Evolutionary conservation across 2,329 filamentous ascomycete genomes (phyloP), one percentile per base, ranked within the genome.

Genomic region (Lizonia empirigonia): DNA sequence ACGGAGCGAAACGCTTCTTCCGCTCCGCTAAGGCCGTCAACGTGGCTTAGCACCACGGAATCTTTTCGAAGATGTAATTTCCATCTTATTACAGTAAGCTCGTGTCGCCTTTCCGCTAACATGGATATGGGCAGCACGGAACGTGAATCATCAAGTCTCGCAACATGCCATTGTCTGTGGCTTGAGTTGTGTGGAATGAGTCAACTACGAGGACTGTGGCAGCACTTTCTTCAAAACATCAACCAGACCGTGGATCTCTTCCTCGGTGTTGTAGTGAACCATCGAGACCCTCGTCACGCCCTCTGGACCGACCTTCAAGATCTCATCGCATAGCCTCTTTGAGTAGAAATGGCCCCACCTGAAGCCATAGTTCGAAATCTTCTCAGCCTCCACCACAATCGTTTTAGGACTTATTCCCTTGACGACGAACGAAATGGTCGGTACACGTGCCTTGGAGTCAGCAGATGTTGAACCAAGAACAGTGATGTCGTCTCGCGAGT

Each of bases 221-320:
- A 83, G 56, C 0, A 81, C 74, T 55, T 78, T 76, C 52, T 85
- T 80, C 47, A 87, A 61, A 1, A 80, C 74, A 27, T 75, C 74
- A 16, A 85, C 77, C 47, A 85, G 76, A 7, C 68, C 74, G 36
- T 76, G 72, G 3, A 86, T 76, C 65, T 87, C 85, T 3, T 84
- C 80, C 59, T 83, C 83, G 2, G 85, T 88, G 61, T 90, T 90
- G 65, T 90, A 90, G 70, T 90, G 87, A 46, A 87, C 80, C 77
- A 89, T 78, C 61, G 85, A 88, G n/a, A 89, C 84, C 56, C 88
- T 78, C 4, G 88, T 79, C 7, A 90, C 82, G 0, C 86, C 88
- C 58, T 88, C 80, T 7, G 80, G 76, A 0, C 76, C 79, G 40
- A 88, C 70, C 0, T 78, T 78, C 29, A 90, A 65, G 0, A 88